Evolutionary conservation across 2,329 filamentous ascomycete species (phyloP), one percentile per base, ranked within the genome.

Genomic region (Colletotrichum limetticola): DNA sequence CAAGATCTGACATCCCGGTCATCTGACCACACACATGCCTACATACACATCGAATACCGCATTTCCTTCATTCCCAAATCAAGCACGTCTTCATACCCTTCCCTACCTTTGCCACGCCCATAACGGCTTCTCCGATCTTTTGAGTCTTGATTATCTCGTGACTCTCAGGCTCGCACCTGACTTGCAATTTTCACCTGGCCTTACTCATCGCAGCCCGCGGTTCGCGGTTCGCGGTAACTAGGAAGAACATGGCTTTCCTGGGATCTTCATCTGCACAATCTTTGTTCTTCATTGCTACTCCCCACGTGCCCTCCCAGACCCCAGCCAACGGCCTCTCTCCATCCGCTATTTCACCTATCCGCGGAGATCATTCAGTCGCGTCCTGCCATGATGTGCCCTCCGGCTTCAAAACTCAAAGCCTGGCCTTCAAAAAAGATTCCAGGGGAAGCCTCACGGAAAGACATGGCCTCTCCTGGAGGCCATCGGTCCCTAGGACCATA

Each of bases 331-430:
- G 8, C 24, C 24, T n/a, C 56, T 7, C 24, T 16, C 22, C 32
- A 56, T 68, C 26, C 37, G 42, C 52, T 49, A 22, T 4, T 14
- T 55, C 16, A 9, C 19, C 42, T 53, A 62, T 72, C 30, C 32
- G 42, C 70, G 66, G 55, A 59, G 59, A 72, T 64, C 66, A n/a
- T 28, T 46, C 26, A 35, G 35, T 26, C 65, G n/a, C 22, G 4
- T 11, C 65, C 49, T 19, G 37, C 37, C 37, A 42, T 42, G 37
- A 42, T 42, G 37, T 42, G 37, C 37, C 37, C 5, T 19, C 16
- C 6, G 5, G 16, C 14, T 3, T 37, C 28, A 8, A 37, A 52
- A n/a, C 12, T 53, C 28, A 5, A 52, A 5, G 26, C 12, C 60
- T 19, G 19, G 16, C 35, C 30, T 8, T 42, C 3, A 19, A 16